These are phyloP conservation scores for Aspergillus panamensis DNA, from an alignment of 495 filamentous ascomycete genomes.

Conservation along the genomic window DNA sequence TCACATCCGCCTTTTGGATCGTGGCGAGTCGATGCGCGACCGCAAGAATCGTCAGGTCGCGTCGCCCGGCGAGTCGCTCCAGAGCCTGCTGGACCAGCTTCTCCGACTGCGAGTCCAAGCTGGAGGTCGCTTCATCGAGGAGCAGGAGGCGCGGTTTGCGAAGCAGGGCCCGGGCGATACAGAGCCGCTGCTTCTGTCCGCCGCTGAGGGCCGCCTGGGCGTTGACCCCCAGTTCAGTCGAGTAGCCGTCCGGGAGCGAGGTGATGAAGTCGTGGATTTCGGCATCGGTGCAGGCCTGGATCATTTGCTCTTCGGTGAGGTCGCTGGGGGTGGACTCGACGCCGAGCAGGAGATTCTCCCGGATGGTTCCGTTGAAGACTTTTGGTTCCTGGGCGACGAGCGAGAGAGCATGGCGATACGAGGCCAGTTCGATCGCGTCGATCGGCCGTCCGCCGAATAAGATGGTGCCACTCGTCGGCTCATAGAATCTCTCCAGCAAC, in stretches of 20 bases:
- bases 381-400: conserved; percentile 62
- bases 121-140: conserved; percentile 69
- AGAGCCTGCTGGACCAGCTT: conserved; percentile 62
- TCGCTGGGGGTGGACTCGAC: conserved; percentile 40
- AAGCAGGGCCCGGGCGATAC: conserved; percentile 66
- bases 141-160: conserved; percentile 61
- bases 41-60: conserved; percentile 58
- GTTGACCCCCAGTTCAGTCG: conserved; percentile 25
- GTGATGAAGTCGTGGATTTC: conserved; percentile 57
- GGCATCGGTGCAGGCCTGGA: conserved; percentile 51
- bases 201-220: conserved; percentile 59
- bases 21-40: conserved; percentile 69
- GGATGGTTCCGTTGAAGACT: conserved; percentile 60
- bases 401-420: conserved; percentile 52
- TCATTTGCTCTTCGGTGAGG: conserved; percentile 45
- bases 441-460: conserved; percentile 50
- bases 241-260: conserved; percentile 47
- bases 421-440: conserved; percentile 32
- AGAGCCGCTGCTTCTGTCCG: conserved; percentile 67
- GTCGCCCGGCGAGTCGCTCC: conserved; percentile 50
- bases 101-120: conserved; percentile 65
- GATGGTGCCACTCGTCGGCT: conserved; percentile 50
- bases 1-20: conserved; percentile 68
- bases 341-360: conserved; percentile 58
- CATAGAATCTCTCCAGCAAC: conserved; percentile 63